phyloP scores from a whole-genome alignment of 192 early-diverging fungal genomes.

The Dimargaris xerosporica region DNA sequence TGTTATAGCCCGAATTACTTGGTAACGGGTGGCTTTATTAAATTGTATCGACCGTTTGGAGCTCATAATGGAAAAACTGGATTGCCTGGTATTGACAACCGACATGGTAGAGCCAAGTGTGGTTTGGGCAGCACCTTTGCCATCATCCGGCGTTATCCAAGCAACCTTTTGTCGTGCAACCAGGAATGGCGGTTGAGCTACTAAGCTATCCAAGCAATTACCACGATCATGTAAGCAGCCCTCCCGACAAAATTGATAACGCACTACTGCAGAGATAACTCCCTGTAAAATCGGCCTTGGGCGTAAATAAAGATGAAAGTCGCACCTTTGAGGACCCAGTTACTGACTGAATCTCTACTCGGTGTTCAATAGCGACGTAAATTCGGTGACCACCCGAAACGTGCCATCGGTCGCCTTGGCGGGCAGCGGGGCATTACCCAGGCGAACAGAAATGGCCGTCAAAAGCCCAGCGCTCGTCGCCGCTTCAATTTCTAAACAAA shows the following conservation, averaged over 20 bases:
- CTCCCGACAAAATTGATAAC: constrained; percentile 12
- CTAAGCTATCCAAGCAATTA: background rate
- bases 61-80: background rate
- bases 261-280: background rate
- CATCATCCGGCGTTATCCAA: no score
- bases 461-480: constrained; percentile 57
- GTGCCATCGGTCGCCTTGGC: background rate
- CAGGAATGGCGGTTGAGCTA: background rate
- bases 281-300: background rate
- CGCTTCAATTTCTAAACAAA: constrained; percentile 72
- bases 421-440: constrained; percentile 51
- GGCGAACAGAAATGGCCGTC: constrained; percentile 49
- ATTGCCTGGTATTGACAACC: background rate
- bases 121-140: no score
- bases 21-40: no score
- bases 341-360: no score
- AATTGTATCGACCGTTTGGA: background rate
- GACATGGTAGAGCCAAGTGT: background rate
- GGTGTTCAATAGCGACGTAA: constrained; percentile 2
- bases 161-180: background rate
- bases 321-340: no score
- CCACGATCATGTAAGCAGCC: background rate
- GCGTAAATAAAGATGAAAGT: background rate
- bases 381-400: background rate
- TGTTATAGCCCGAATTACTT: no score